phyloP scores from a whole-genome alignment of 345 rosid species.

The Ailanthus altissimus region DNA sequence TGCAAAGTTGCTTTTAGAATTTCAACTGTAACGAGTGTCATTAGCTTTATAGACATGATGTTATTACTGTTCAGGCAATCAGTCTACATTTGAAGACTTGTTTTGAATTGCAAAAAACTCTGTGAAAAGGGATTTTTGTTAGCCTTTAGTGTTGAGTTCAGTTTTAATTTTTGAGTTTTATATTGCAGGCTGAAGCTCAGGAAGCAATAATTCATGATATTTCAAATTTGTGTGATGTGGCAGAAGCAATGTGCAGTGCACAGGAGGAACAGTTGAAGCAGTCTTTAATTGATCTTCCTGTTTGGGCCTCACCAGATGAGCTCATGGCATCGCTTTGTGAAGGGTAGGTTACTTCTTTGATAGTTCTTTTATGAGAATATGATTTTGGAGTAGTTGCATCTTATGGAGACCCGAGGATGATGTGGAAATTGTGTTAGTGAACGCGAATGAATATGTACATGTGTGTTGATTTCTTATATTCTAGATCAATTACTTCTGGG shows the following conservation, averaged over 20 bases:
- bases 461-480: background rate
- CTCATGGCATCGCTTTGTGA: slow-evolving; percentile 72
- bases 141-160: slow-evolving; percentile 4
- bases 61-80: background rate
- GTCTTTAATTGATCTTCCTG: slow-evolving; percentile 48
- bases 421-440: slow-evolving; percentile 1
- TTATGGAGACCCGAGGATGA: background rate
- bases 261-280: slow-evolving; percentile 49
- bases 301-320: slow-evolving; percentile 75
- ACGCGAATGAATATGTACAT: background rate
- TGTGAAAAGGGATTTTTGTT: background rate
- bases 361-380: background rate
- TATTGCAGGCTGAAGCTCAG: slow-evolving; percentile 63
- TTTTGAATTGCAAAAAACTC: background rate
- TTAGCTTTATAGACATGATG: background rate
- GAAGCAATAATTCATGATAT: slow-evolving; percentile 54
- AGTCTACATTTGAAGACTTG: background rate
- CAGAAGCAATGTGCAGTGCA: slow-evolving; percentile 57
- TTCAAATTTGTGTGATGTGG: slow-evolving; percentile 61
- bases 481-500: background rate
- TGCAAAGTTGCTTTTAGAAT: background rate
- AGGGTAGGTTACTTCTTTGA: slow-evolving; percentile 32
- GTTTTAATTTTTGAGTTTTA: background rate
- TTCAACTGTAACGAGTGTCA: background rate
- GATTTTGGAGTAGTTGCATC: background rate